Conservation (phyloP, 148 eudicot species). For the Persicaria tinctoria region DNA sequence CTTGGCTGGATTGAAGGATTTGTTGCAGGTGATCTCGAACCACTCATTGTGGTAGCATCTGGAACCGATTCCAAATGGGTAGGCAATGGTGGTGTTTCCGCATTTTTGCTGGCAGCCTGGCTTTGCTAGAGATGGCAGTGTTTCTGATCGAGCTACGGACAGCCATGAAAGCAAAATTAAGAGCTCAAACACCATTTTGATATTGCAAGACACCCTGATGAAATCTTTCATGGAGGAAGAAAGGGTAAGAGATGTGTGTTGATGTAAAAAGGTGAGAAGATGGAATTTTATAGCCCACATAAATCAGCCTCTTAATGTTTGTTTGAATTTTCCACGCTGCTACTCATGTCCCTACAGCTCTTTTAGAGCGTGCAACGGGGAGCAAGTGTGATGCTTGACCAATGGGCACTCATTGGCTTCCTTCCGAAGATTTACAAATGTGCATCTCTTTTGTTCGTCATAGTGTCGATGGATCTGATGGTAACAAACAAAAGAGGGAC, state of each 20-base stretch:
- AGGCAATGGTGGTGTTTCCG: background rate
- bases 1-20: constrained; percentile 2
- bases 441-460: no score
- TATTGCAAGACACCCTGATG: background rate
- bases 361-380: no score
- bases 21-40: constrained; percentile 12
- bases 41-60: constrained; percentile 4
- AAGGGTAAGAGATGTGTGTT: background rate
- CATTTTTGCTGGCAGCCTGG: constrained; percentile 28
- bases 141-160: background rate
- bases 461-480: no score
- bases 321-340: background rate
- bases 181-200: background rate
- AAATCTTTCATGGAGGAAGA: background rate
- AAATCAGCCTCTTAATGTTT: background rate
- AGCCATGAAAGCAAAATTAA: background rate
- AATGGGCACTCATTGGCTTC: no score
- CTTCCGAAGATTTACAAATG: no score
- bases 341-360: background rate
- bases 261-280: background rate
- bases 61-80: constrained; percentile 13
- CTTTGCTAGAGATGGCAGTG: constrained; percentile 23
- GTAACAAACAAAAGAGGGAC: no score
- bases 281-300: background rate
- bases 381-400: no score